Base-by-base conservation (phyloP, 495 filamentous ascomycete species). In the Penicillium verhagenii region DNA sequence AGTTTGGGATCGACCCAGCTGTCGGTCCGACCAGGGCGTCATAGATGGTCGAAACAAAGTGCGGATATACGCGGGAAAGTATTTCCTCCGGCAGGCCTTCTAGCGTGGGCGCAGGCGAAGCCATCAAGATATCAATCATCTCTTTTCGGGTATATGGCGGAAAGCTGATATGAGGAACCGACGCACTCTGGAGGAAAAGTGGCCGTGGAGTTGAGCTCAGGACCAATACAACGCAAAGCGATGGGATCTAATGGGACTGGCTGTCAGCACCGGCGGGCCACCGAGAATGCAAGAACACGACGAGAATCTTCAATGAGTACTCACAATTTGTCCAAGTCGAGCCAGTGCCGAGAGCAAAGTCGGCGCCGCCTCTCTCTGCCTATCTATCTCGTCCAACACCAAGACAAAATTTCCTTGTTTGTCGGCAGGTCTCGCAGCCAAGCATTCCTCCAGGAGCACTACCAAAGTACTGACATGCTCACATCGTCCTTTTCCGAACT, bases 321-420 rank as follows among this genome's bases (percentile, higher is more conserved):
- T 60, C 72, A 91, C 90, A 50, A 86, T 74, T 66, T 96, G 90
- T 31, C 89, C 88, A 48, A 96, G 69, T 39, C 91, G 79, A 26
- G 86, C 88, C 35, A 96, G 69, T 7, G 88, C 90, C n/a, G 91
- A 84, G n/a, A 96, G 71, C 1, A 97, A 69, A 0, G 90, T 97
- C 10, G 82, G 81, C 3, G 87, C 80, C 8, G 87, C 82, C 53
- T 97, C 95, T 60, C 90, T 75, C 71, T 95, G 91, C 42, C 77
- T 82, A 66, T 97, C 94, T 51, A 97, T 89, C n/a, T 85, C 89
- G 72, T 98, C 95, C 53, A 97, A 82, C 25, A 95, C 91, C 31
- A 96, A 69, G 23, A 92, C 85, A 66, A 96, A 91, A 61, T 82
- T 84, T 29, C 72, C 63, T 6, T 31, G 29, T 68, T 72, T 51